Evolutionary conservation across 805 yeast genomes (phyloP).

Genomic region (Metschnikowia anglica): DNA sequence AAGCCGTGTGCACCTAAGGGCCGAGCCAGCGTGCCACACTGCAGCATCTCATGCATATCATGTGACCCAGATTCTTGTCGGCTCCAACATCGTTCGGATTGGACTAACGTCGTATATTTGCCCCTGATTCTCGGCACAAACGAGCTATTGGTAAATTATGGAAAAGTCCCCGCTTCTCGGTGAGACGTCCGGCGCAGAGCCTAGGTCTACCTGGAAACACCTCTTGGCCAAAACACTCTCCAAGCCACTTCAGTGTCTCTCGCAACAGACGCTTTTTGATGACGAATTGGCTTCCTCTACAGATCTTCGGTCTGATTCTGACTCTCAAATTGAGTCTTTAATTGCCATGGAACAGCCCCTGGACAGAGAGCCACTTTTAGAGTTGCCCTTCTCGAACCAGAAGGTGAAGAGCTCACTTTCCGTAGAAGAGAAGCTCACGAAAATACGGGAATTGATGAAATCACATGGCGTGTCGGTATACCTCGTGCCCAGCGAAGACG

Average conservation of each 20-base stretch:
- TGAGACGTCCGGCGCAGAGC: background rate
- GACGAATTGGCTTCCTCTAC: background rate
- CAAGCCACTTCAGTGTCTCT: conserved; percentile 28
- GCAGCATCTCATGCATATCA: too few species aligned
- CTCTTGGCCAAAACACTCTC: conserved; percentile 21
- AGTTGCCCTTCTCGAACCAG: conserved; percentile 24
- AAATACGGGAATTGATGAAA: conserved; percentile 18
- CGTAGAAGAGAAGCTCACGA: conserved; percentile 11
- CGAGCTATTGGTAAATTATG: background rate
- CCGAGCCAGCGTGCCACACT: too few species aligned
- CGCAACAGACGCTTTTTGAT: conserved; percentile 10
- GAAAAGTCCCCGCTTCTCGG: conserved; percentile 20
- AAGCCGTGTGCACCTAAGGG: too few species aligned
- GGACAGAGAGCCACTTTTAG: conserved; percentile 25
- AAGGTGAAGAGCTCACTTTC: conserved; percentile 5
- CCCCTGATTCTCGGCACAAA: too few species aligned
- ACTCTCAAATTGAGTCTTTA: conserved; percentile 7
- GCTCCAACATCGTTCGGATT: too few species aligned
- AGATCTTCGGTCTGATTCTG: background rate
- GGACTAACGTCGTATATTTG: too few species aligned
- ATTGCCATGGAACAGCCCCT: conserved; percentile 19
- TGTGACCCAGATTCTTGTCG: too few species aligned
- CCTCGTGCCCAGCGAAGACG: conserved; percentile 23
- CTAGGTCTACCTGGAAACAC: conserved; percentile 6
- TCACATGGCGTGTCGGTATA: conserved; percentile 18